Conservation (phyloP, 2,329 filamentous ascomycete genomes). For the Aureobasidium lini region DNA sequence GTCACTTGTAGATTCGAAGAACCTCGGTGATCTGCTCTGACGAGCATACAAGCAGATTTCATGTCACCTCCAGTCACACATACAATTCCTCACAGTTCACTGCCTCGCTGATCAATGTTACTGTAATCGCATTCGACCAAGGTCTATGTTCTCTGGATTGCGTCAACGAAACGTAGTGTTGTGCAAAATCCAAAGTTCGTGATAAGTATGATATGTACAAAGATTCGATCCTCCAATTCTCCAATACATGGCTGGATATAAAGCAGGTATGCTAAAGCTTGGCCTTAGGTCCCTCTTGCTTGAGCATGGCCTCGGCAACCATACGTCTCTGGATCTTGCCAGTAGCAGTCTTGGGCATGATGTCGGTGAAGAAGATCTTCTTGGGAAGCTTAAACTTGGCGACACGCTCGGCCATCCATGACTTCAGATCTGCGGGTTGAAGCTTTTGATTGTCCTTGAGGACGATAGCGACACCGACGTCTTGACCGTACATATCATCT, state of each 20-base stretch:
- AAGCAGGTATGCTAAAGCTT: conserved; percentile 4
- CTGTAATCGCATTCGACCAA: too few species aligned
- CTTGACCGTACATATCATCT: conserved; percentile 76
- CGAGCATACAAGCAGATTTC: too few species aligned
- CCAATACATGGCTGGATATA: too few species aligned
- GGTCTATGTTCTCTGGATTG: too few species aligned
- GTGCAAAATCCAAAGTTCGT: too few species aligned
- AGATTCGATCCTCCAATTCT: too few species aligned
- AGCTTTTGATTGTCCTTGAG: conserved; percentile 54
- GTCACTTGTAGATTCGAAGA: too few species aligned
- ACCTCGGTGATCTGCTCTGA: too few species aligned
- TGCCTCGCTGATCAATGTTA: too few species aligned
- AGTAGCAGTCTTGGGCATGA: conserved; percentile 88
- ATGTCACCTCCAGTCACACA: too few species aligned
- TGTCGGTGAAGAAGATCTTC: conserved; percentile 62
- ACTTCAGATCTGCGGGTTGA: conserved; percentile 55
- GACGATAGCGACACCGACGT: conserved; percentile 70
- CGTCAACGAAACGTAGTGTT: too few species aligned
- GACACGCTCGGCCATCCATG: conserved; percentile 61
- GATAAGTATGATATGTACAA: neutral
- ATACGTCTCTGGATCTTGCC: conserved; percentile 81
- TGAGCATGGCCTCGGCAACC: conserved; percentile 78
- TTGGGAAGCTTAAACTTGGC: conserved; percentile 83
- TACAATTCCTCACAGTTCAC: too few species aligned
- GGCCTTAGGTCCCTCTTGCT: conserved; percentile 33